Percentiles rank a stretch among this genome's conserved stretches.
These are phyloP conservation scores for Coemansia sp. DNA, from an alignment of 192 early-diverging fungal species.

Conservation along the genomic window DNA sequence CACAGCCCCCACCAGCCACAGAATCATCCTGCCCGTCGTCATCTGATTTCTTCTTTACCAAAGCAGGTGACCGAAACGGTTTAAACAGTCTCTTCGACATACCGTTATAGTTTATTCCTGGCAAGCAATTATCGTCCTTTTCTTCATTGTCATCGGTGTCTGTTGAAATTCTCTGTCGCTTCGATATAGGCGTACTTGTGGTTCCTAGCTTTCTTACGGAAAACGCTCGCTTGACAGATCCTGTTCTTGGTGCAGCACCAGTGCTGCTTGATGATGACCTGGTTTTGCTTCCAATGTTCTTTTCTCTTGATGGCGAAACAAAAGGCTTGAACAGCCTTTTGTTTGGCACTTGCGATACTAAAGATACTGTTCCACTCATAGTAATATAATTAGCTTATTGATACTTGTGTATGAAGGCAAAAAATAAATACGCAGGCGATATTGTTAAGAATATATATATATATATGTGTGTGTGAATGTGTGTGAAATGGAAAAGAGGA, in stretches of 20 bases:
- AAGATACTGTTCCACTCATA: conserved; percentile 29
- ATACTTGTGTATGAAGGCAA: neutral
- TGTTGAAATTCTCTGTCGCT: conserved; percentile 16
- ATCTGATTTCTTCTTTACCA: conserved; percentile 9
- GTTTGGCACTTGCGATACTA: conserved; percentile 38
- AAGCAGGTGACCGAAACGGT: conserved; percentile 49
- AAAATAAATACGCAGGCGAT: neutral
- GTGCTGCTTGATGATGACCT: neutral
- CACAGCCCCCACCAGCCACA: neutral
- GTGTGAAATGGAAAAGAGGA: neutral
- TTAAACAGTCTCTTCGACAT: conserved; percentile 51
- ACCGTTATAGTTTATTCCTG: conserved; percentile 54
- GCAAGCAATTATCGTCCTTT: conserved; percentile 26
- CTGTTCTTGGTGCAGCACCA: neutral
- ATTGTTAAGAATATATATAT: too few relatives aligned
- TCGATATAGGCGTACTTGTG: neutral
- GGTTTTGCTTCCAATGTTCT: conserved; percentile 5
- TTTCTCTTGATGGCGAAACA: conserved; percentile 34
- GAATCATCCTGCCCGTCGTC: conserved; percentile 9
- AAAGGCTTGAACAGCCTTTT: conserved; percentile 47
- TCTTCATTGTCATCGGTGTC: conserved; percentile 13
- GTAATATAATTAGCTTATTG: neutral
- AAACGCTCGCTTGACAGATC: conserved; percentile 36
- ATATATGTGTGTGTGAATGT: neutral
- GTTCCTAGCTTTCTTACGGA: conserved; percentile 33